Conservation (phyloP, 768 basidiomycete species). For the Auriscalpium microsporum region DNA sequence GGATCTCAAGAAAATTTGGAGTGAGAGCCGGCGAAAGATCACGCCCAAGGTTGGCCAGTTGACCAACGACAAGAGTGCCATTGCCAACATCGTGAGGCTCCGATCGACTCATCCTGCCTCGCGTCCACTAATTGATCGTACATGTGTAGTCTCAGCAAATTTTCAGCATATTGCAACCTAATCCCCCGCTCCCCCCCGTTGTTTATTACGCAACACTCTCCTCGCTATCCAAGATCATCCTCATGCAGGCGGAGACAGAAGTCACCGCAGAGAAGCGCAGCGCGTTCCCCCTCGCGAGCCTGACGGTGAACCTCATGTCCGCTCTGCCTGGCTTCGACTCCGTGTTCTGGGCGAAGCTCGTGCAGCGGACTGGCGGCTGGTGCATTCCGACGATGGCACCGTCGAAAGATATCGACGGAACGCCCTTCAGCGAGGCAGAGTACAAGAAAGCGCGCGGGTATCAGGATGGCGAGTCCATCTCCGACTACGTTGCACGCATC, state of each 20-base stretch:
- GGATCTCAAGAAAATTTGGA: constrained; percentile 52
- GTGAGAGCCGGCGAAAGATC: constrained; percentile 62
- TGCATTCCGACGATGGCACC: constrained; percentile 61
- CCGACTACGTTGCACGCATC: constrained; percentile 60
- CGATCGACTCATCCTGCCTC: constrained; percentile 3
- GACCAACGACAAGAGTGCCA: constrained; percentile 57
- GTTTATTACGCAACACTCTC: constrained; percentile 75
- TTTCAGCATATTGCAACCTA: constrained; percentile 31
- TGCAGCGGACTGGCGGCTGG: constrained; percentile 88
- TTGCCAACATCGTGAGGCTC: constrained; percentile 54
- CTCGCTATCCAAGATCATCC: constrained; percentile 80
- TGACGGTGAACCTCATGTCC: constrained; percentile 60
- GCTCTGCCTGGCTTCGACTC: constrained; percentile 51
- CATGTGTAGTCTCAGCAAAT: constrained; percentile 32
- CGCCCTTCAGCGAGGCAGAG: constrained; percentile 34
- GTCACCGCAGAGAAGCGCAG: constrained; percentile 83
- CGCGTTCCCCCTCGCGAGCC: constrained; percentile 73
- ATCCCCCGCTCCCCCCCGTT: constrained; percentile 20
- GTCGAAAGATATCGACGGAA: constrained; percentile 39
- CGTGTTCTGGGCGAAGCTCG: constrained; percentile 76
- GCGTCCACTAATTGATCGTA: constrained; percentile 13
- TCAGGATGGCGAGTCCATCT: constrained; percentile 45
- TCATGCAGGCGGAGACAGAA: constrained; percentile 90
- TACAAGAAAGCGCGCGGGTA: constrained; percentile 50
- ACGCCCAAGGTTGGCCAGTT: constrained; percentile 85